Base-by-base conservation (phyloP, 2,329 filamentous ascomycete species). In the Phyllosticta citrichinensis region DNA sequence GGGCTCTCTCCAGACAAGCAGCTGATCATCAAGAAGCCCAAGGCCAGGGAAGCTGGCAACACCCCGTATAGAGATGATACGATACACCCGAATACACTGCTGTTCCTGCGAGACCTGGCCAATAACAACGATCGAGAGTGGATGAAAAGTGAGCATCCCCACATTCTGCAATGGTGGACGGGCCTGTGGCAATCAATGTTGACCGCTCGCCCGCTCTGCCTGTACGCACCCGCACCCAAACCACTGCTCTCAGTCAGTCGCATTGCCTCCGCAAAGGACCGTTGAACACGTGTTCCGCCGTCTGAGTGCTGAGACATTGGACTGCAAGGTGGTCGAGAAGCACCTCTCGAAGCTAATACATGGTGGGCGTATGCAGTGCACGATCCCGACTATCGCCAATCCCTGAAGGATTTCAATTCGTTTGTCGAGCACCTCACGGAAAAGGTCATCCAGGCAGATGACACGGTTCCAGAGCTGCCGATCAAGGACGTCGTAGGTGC, bases 381-480 rank as follows among this genome's bases (percentile, higher is more conserved):
- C 71, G 90, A 96, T 72, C 80, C 81, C 53, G 88, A 95, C 67
- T 96, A 89, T 71, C 83, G 91, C 62, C 81, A 85, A 60, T 84
- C 91, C 0, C 82, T 91, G 62, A 87, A 87, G 62, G 91, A 96
- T 71, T 96, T 89, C 81, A 84, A 89, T 55, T 83, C 84, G 1
- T 96, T 92, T 68, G 83, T 94, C 40, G 87, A 89, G 66, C 79
- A 79, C 10, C 78, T 94, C 50, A 89, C 87, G 0, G 80, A 87
- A 63, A 87, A 84, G 63, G 80, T 96, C 59, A 82, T 83, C 20
- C 84, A 87, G 62, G 80, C 81, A 50, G 92, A 97, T 70, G 84
- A 87, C 60, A 95, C 91, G 0, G 84, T 96, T 52, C 92, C 92
- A 0, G 91, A 96, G 67, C 77, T 96, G 22, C 92, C 92, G 1